Evolutionary conservation across 1,284 basidiomycete genomes (phyloP).

Genomic region (Hemileccinum hortonii): DNA sequence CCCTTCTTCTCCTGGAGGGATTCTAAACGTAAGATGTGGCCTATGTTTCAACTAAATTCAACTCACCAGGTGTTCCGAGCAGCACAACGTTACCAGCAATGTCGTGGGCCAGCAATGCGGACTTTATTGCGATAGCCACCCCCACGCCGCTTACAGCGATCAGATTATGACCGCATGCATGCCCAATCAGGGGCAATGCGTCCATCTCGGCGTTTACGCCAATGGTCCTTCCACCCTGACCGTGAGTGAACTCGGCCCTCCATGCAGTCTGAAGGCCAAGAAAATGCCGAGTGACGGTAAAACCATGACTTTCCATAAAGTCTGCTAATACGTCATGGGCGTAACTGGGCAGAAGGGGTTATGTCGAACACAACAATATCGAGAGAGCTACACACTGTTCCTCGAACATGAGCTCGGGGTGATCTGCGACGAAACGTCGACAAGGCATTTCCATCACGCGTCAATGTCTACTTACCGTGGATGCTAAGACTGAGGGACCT

Average conservation of each 20-base stretch:
- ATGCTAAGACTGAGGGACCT: slow-evolving; percentile 57
- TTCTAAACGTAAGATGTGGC: slow-evolving; percentile 9
- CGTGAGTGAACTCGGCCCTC: slow-evolving; percentile 65
- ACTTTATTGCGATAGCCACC: slow-evolving; percentile 69
- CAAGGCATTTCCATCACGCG: neutral
- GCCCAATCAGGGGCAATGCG: slow-evolving; percentile 61
- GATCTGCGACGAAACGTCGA: slow-evolving; percentile 36
- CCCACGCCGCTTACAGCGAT: slow-evolving; percentile 83
- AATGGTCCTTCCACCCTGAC: slow-evolving; percentile 59
- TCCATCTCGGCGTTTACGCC: slow-evolving; percentile 75
- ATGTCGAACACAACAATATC: neutral
- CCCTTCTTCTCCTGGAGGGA: slow-evolving; percentile 65
- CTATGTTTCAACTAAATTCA: slow-evolving; percentile 2
- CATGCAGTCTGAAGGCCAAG: slow-evolving; percentile 75
- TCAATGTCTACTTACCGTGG: slow-evolving; percentile 46
- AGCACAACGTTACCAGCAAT: slow-evolving; percentile 74
- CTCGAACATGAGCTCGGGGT: slow-evolving; percentile 57
- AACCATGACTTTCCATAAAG: slow-evolving; percentile 61
- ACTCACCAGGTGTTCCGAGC: slow-evolving; percentile 78
- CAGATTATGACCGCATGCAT: slow-evolving; percentile 86
- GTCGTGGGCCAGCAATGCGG: slow-evolving; percentile 61
- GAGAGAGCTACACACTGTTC: slow-evolving; percentile 44
- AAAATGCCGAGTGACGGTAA: slow-evolving; percentile 60
- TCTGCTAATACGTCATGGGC: slow-evolving; percentile 57
- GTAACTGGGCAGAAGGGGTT: slow-evolving; percentile 38